Evolutionary conservation across 352 stramenopile species (phyloP).

Genomic region (Pythium diclinum): DNA sequence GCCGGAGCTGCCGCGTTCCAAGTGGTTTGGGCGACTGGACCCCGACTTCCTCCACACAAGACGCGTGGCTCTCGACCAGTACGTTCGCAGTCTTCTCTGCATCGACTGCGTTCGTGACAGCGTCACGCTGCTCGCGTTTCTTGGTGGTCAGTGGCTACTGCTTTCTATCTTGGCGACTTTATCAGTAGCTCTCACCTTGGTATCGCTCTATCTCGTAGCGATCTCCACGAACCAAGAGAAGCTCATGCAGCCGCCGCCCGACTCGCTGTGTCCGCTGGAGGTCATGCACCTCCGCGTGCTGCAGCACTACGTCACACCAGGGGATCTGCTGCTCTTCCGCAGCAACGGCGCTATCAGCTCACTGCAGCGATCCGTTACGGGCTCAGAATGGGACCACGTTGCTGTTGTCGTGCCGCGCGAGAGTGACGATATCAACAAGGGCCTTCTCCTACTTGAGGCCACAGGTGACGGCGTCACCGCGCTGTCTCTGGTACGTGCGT

Average conservation of each 20-base stretch:
- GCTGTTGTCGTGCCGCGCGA: slow-evolving; percentile 38
- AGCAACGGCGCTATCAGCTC: slow-evolving; percentile 41
- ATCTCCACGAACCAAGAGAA: slow-evolving; percentile 13
- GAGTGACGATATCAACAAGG: slow-evolving; percentile 21
- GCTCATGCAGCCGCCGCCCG: background rate
- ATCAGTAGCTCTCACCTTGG: background rate
- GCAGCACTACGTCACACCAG: slow-evolving; percentile 43
- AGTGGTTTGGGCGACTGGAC: slow-evolving; percentile 39
- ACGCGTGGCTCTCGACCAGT: slow-evolving; percentile 39
- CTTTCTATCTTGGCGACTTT: background rate
- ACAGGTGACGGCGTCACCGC: slow-evolving; percentile 62
- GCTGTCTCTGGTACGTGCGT: slow-evolving; percentile 37
- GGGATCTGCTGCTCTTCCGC: slow-evolving; percentile 63
- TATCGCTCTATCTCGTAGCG: background rate
- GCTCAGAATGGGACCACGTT: slow-evolving; percentile 68
- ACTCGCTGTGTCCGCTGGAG: slow-evolving; percentile 31
- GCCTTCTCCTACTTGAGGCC: slow-evolving; percentile 52
- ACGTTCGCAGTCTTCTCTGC: slow-evolving; percentile 44
- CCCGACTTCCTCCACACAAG: slow-evolving; percentile 40
- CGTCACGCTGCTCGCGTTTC: slow-evolving; percentile 48
- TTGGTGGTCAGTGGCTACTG: slow-evolving; percentile 37
- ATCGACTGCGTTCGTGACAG: slow-evolving; percentile 39
- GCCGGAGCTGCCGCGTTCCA: slow-evolving; percentile 36
- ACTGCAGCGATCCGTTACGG: slow-evolving; percentile 47
- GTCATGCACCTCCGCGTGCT: slow-evolving; percentile 65